Evolutionary conservation across 305 asterid species (phyloP), one percentile per base, ranked within the genome.

Genomic region (Plantago lanceolata): DNA sequence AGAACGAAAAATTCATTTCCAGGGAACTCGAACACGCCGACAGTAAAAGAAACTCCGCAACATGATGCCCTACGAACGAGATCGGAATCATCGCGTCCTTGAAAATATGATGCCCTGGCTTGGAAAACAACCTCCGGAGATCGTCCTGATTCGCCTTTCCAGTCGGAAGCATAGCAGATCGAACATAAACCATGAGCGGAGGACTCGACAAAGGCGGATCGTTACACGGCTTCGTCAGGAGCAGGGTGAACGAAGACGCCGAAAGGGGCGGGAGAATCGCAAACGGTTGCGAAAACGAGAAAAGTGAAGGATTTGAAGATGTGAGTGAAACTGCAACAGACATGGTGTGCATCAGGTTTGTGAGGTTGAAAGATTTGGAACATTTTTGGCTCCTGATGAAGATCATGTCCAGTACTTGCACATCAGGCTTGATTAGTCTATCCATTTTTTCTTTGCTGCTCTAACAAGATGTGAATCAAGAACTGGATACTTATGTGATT

Each of bases 341-440:
- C 95, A 87, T 87, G 77, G 95, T 85, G 75, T 89, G 97, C 97
- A 89, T 87, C 0, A 87, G 77, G 58, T 83, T 89, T 3, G 81
- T 78, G 16, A 89, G 68, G 6, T 73, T 79, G 83, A 89, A 87
- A 1, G 76, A 63, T 18, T 84, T 79, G 55, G 64, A 54, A 58
- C 84, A 79, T 14, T 78, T 87, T 37, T 78, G 86, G 69, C 68
- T 75, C 51, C 47, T 78, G 71, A 19, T 53, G 79, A 87, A 89
- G 55, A 58, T 17, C 13, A 89, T 8, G 7, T 76, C 67, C 17
- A 89, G 53, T 17, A 68, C 73, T 35, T 81, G 73, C 14, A 75
- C 43, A 16, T 89, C 92, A 11, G 92, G 71, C 67, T 84, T 83
- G 69, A 87, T 81, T 28, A 89, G 68, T 67, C 88, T 84, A 68